These are phyloP conservation scores for Coniferiporia weirii DNA, from an alignment of 1,284 basidiomycete genomes.

Conservation along the genomic window DNA sequence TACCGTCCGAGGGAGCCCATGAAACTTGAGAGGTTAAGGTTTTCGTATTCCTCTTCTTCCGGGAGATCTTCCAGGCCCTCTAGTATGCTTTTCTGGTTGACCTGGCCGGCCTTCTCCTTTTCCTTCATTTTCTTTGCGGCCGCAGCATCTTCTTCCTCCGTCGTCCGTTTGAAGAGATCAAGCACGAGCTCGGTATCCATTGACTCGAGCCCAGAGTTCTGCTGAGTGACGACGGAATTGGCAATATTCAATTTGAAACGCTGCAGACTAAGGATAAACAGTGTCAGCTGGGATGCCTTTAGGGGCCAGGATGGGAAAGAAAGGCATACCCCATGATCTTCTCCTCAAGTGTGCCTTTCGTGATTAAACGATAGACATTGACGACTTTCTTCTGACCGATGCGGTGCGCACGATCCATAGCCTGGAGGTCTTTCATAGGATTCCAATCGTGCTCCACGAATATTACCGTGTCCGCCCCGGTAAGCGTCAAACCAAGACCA, in stretches of 20 bases:
- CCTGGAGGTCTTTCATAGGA: constrained; percentile 99
- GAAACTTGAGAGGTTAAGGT: constrained; percentile 79
- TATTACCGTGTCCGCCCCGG: constrained; percentile 98
- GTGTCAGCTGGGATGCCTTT: background rate
- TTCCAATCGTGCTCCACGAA: constrained; percentile 99
- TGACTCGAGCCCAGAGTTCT: constrained; percentile 87
- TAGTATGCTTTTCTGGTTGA: constrained; percentile 74
- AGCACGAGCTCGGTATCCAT: constrained; percentile 98
- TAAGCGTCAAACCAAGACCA: constrained; percentile 92
- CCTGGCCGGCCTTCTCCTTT: constrained; percentile 46
- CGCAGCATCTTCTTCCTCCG: constrained; percentile 64
- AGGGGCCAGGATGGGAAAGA: constrained; percentile 9
- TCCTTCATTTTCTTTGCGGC: constrained; percentile 50
- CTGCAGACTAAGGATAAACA: constrained; percentile 61
- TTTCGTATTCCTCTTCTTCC: constrained; percentile 85
- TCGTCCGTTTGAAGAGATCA: constrained; percentile 87
- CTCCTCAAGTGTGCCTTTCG: constrained; percentile 95
- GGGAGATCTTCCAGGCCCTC: constrained; percentile 87
- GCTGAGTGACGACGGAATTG: constrained; percentile 94
- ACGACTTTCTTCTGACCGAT: constrained; percentile 99
- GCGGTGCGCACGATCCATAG: constrained; percentile 98
- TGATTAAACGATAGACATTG: constrained; percentile 97
- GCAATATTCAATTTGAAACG: constrained; percentile 99
- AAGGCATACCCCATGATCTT: constrained; percentile 95
- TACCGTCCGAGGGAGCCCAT: constrained; percentile 63